Evolutionary conservation across 441 rosid genomes (phyloP), one percentile per base, ranked within the genome.

Genomic region (Adansonia madagascariensis): DNA sequence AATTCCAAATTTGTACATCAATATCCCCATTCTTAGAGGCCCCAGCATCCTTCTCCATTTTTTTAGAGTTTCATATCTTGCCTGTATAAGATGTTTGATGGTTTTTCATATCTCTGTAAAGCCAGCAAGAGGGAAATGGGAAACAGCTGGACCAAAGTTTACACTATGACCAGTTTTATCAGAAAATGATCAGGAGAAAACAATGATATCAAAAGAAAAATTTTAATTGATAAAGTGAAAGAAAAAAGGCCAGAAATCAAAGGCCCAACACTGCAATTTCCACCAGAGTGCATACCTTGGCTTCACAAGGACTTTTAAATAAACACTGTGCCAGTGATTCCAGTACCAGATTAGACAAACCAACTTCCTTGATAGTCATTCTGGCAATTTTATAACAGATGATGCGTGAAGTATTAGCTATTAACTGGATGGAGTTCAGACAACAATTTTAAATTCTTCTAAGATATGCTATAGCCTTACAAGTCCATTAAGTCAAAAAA

Each of bases 11-110:
- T 71, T 87, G 93, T 65, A 81, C 87, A 74, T 88, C 92, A 60
- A 77, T 85, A 74, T 86, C 86, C 81, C 80, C 86, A 70, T 85
- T 82, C 77, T 82, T 82, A 71, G 89, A 60, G 84, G 82, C 85
- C 12, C 74, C 89, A 9, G 73, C 71, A 56, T 81, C 80, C 82
- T 87, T 85, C 84, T 86, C 93, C 60, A 90, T 91, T 84, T 88
- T 91, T 35, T 77, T 73, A 96, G 94, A 78, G 79, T 82, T 85
- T 89, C 97, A 80, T 86, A 83, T 94, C 98, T 94, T 88, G 95
- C 99, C 99, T 96, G 99, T 91, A 96, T 90, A 94, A 94, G 98
- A 94, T 88, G 97, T 90, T 96, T 82, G 92, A 89, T 71, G 91
- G 91, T 89, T 97, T 90, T 89, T 94, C 98, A 96, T 91, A 90